Evolutionary conservation across 2,329 filamentous ascomycete genomes (phyloP).

Genomic region (Alternaria dauci): DNA sequence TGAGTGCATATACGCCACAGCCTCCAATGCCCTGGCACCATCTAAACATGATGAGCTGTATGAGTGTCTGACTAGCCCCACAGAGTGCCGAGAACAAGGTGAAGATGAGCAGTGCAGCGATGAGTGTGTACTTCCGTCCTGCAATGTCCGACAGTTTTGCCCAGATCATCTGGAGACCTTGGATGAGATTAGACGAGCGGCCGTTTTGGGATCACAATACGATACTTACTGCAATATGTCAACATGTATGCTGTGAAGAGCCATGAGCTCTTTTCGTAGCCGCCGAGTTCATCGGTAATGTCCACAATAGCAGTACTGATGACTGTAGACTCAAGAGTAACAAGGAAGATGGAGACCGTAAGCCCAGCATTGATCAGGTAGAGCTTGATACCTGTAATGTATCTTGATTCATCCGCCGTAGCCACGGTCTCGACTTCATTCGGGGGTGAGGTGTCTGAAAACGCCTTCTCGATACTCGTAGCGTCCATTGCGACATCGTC

Average conservation of each 20-base stretch:
- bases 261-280: slow-evolving; percentile 48
- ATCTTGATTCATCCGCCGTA: background rate
- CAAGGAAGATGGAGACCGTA: slow-evolving; percentile 5
- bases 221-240: slow-evolving; percentile 43
- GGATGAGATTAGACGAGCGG: background rate
- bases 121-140: slow-evolving; percentile 18
- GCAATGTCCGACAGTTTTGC: slow-evolving; percentile 11
- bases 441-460: background rate
- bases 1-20: slow-evolving; percentile 42
- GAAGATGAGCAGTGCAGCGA: slow-evolving; percentile 26
- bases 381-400: slow-evolving; percentile 8
- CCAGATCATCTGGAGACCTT: slow-evolving; percentile 9
- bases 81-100: slow-evolving; percentile 45
- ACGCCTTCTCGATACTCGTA: background rate
- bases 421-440: background rate
- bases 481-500: background rate
- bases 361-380: slow-evolving; percentile 7
- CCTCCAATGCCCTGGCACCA: slow-evolving; percentile 48
- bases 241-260: slow-evolving; percentile 47
- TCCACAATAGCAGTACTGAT: slow-evolving; percentile 48
- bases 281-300: slow-evolving; percentile 46
- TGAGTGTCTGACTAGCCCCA: slow-evolving; percentile 37
- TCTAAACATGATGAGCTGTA: slow-evolving; percentile 47
- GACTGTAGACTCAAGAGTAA: slow-evolving; percentile 46
- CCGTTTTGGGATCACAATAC: background rate